Percentiles rank a stretch among this genome's conserved stretches.
phyloP scores from a whole-genome alignment of 73 alveolate species.

The Blepharisma stoltei region DNA sequence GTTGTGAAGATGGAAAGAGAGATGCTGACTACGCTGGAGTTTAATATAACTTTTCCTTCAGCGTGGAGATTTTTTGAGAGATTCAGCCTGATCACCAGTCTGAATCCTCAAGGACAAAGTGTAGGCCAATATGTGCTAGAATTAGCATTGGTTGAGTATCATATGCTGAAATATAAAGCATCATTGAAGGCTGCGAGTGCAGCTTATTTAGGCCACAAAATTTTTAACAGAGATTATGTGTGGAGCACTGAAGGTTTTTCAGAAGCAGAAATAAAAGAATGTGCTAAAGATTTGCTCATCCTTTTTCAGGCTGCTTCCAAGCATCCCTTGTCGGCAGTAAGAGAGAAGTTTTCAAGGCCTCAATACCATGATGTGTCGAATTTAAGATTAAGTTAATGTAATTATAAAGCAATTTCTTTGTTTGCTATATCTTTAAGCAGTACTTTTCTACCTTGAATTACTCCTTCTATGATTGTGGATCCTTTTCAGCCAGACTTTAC shows the following conservation, averaged over 20 bases:
- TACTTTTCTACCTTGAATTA: no score
- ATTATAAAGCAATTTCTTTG: neutral
- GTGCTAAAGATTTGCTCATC: neutral
- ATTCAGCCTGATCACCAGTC: constrained; percentile 37
- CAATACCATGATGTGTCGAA: neutral
- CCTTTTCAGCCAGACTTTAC: no score
- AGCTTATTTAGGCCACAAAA: constrained; percentile 50
- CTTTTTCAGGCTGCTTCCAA: neutral
- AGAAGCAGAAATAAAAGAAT: neutral
- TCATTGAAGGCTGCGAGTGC: constrained; percentile 72
- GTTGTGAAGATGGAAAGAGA: constrained; percentile 82
- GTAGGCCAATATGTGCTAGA: constrained; percentile 67
- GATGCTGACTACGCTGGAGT: constrained; percentile 72
- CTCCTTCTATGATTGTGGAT: no score
- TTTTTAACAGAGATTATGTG: neutral
- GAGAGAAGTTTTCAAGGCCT: neutral
- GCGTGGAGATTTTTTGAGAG: constrained; percentile 59
- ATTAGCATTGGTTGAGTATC: constrained; percentile 60
- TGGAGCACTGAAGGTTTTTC: neutral
- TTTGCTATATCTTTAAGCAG: neutral
- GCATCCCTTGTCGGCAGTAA: constrained; percentile 1
- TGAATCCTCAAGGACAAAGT: constrained; percentile 41
- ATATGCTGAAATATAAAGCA: constrained; percentile 62
- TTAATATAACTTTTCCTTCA: constrained; percentile 69
- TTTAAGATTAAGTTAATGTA: neutral